These are phyloP conservation scores for Melastoma candidum DNA, from an alignment of 441 rosid genomes.

Conservation along the genomic window DNA sequence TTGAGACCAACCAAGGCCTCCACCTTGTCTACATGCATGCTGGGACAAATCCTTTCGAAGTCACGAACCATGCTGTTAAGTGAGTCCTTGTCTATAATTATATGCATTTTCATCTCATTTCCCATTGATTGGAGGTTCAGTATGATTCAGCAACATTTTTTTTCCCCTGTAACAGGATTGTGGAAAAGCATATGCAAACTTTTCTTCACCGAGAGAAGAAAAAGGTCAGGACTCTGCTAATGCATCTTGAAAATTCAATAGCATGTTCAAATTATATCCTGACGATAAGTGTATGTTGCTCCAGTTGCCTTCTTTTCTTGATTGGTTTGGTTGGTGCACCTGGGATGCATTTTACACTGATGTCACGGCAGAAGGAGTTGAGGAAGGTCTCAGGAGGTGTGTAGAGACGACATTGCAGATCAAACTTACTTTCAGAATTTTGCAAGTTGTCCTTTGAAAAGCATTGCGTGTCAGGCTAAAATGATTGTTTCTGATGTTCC, in stretches of 20 bases:
- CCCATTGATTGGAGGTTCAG: neutral
- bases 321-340: conserved; percentile 99
- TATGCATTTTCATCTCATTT: neutral
- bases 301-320: conserved; percentile 77
- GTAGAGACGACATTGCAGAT: conserved; percentile 8
- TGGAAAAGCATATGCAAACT: conserved; percentile 80
- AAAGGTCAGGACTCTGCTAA: conserved; percentile 29
- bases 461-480: neutral
- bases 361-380: conserved; percentile 88
- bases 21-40: conserved; percentile 83
- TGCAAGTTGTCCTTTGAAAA: neutral
- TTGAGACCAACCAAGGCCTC: conserved; percentile 76
- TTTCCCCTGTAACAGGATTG: conserved; percentile 43
- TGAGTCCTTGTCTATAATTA: conserved; percentile 22
- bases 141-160: conserved; percentile 2
- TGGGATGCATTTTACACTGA: conserved; percentile 99
- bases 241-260: neutral
- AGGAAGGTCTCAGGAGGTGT: conserved; percentile 82
- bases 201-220: conserved; percentile 85
- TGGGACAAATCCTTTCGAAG: conserved; percentile 93
- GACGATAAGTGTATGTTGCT: neutral
- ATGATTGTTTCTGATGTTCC: conserved; percentile 5
- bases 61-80: conserved; percentile 78
- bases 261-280: neutral
- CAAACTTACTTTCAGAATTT: conserved; percentile 1